Conservation (phyloP, 2,329 filamentous ascomycete genomes). For the Hypoxylon sp. region DNA sequence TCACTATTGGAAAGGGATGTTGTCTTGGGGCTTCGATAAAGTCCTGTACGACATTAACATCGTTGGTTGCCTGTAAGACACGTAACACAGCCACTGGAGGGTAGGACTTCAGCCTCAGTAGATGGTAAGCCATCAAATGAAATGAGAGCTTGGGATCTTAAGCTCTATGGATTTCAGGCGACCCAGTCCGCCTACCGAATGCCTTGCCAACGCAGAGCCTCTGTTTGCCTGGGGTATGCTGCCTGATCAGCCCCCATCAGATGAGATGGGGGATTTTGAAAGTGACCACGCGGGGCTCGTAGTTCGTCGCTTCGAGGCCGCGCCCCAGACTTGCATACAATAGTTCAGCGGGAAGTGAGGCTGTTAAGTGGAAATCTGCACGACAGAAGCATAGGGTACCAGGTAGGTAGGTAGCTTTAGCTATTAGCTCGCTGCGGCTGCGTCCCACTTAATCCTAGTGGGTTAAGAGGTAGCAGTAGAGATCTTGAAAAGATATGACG, state of each 20-base stretch:
- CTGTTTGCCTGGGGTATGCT: slow-evolving; percentile 38
- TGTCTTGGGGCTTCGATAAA: slow-evolving; percentile 27
- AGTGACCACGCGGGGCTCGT: slow-evolving; percentile 19
- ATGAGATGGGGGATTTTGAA: slow-evolving; percentile 16
- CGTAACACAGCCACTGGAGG: slow-evolving; percentile 45
- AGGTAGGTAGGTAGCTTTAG: background rate
- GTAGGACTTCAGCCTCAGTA: slow-evolving; percentile 43
- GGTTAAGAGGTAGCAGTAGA: slow-evolving; percentile 7
- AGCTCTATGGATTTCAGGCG: slow-evolving; percentile 31
- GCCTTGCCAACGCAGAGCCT: slow-evolving; percentile 44
- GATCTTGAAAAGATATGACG: slow-evolving; percentile 25
- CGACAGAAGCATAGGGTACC: slow-evolving; percentile 17
- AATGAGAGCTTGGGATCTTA: slow-evolving; percentile 21
- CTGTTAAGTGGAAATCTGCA: slow-evolving; percentile 38
- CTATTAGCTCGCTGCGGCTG: slow-evolving; percentile 16
- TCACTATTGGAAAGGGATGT: slow-evolving; percentile 22
- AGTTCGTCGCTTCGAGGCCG: slow-evolving; percentile 32
- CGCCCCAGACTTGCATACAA: slow-evolving; percentile 34
- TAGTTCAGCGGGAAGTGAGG: slow-evolving; percentile 36
- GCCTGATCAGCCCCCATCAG: slow-evolving; percentile 37
- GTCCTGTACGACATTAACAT: slow-evolving; percentile 34
- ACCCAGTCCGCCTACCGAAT: slow-evolving; percentile 41
- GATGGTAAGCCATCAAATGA: slow-evolving; percentile 31
- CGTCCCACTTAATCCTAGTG: slow-evolving; percentile 30
- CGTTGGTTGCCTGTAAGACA: slow-evolving; percentile 40